Evolutionary conservation across 2,329 filamentous ascomycete species (phyloP), one percentile per base, ranked within the genome.

Genomic region (Arthrinium puccinioides): DNA sequence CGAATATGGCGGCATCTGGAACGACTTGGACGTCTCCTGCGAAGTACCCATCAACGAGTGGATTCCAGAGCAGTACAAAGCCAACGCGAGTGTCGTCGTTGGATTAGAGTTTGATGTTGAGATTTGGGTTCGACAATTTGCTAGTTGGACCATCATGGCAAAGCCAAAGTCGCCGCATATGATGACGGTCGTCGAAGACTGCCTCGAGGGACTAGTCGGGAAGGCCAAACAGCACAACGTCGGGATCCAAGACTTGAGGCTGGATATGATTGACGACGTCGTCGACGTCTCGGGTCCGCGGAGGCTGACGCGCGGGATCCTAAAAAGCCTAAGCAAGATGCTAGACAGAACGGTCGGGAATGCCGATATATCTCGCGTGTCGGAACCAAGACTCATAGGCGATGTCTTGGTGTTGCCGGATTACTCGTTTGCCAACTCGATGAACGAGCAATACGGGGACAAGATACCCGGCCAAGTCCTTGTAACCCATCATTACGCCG

Each of bases 1-100:
- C 32, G 48, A 55, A 4, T 47, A 65, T 32, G 64, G 63, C 1
- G 64, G 64, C 2, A 50, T 63, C n/a, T 67, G 59, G 55, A 60
- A 51, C 19, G 64, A 67, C 29, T 45, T 66, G 8, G 62, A 67
- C 39, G 53, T 61, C 5, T 57, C 54, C 1, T 62, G 57, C 39
- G 51, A 59, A 36, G 27, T 42, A 20, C 45, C 54, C 1, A 57
- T 65, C 11, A 39, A 46, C 6, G 42, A 56, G 2, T 66, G 61
- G 61, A 49, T 67, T 5, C 62, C 62, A 0, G 19, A 21, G 5
- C 41, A 59, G 31, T 56, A 60, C 28, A 48, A 45, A 19, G 37
- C 49, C 5, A 42, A 50, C 2, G 48, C 58, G 2, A 45, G 48
- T 9, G 39, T 64, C 4, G 55, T 66, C 2, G 53, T 66, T 5